Conservation (phyloP, 345 rosid species). For the Heritiera littoralis region DNA sequence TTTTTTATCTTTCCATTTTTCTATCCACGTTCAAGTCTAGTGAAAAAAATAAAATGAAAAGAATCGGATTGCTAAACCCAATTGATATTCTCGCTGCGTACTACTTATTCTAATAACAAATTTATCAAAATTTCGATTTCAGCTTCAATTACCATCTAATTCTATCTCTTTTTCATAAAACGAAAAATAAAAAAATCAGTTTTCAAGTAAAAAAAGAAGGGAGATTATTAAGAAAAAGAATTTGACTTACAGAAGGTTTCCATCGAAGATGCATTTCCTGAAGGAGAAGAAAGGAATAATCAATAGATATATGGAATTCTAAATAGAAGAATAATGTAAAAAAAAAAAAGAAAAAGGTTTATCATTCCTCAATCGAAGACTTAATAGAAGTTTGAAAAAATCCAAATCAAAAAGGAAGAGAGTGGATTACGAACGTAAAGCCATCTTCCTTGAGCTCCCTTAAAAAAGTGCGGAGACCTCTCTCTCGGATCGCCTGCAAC, state of each 20-base stretch:
- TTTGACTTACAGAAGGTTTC: conserved; percentile 15
- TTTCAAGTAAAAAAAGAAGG: background rate
- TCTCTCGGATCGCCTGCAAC: conserved; percentile 64
- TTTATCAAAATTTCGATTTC: background rate
- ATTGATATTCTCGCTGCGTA: background rate
- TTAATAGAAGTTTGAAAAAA: background rate
- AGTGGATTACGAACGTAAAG: conserved; percentile 47
- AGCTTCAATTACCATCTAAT: background rate
- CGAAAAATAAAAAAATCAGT: background rate
- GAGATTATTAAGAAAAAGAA: background rate
- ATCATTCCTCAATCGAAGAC: background rate
- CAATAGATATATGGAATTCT: background rate
- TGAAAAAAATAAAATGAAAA: background rate
- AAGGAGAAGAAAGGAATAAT: background rate
- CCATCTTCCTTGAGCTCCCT: conserved; percentile 75
- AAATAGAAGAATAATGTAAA: background rate
- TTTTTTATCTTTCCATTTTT: background rate
- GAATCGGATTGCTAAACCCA: background rate
- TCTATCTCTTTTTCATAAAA: background rate
- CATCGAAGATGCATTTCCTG: conserved; percentile 21
- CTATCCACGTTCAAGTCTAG: background rate
- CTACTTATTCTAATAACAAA: background rate
- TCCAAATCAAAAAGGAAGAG: background rate
- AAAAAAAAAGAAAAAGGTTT: background rate
- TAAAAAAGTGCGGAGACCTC: conserved; percentile 66